phyloP scores from a whole-genome alignment of 2,329 filamentous ascomycete species.

The Didymella sp. region DNA sequence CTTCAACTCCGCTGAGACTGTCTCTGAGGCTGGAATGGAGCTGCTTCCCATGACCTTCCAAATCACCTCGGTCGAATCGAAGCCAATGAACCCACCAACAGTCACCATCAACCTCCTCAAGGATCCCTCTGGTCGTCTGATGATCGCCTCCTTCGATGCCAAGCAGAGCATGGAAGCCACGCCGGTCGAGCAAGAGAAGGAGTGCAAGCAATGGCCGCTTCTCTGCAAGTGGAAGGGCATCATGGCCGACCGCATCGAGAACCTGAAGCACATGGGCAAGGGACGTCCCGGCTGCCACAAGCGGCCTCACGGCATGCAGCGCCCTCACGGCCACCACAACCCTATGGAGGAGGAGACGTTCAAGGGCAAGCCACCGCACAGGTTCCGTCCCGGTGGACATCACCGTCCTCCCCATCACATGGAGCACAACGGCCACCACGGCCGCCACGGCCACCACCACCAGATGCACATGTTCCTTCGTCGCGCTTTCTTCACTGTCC shows the following conservation, averaged over 20 bases:
- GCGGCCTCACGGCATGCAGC: conserved; percentile 37
- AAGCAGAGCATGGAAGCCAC: conserved; percentile 29
- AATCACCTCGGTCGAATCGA: conserved; percentile 45
- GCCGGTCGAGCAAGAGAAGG: conserved; percentile 33
- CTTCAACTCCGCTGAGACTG: conserved; percentile 45
- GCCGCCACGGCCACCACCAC: conserved; percentile 31
- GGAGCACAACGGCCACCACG: conserved; percentile 26
- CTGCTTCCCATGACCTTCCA: conserved; percentile 50
- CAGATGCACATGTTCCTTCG: conserved; percentile 45
- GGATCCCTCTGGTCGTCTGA: conserved; percentile 45
- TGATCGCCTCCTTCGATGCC: conserved; percentile 48
- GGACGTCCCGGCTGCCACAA: conserved; percentile 41
- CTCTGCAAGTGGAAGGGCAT: conserved; percentile 54
- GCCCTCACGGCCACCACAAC: conserved; percentile 32
- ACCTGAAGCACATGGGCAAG: conserved; percentile 45
- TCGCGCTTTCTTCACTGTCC: conserved; percentile 66
- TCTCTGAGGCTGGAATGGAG: conserved; percentile 47
- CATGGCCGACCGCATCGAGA: conserved; percentile 45
- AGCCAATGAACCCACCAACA: conserved; percentile 39
- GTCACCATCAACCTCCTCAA: conserved; percentile 50
- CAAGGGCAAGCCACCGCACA: conserved; percentile 45
- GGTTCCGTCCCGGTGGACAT: conserved; percentile 37
- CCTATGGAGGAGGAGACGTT: conserved; percentile 41
- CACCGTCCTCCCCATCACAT: conserved; percentile 36
- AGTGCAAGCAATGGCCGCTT: conserved; percentile 48